Conservation (phyloP, 352 stramenopile species). For the Globisporangium emineosum region DNA sequence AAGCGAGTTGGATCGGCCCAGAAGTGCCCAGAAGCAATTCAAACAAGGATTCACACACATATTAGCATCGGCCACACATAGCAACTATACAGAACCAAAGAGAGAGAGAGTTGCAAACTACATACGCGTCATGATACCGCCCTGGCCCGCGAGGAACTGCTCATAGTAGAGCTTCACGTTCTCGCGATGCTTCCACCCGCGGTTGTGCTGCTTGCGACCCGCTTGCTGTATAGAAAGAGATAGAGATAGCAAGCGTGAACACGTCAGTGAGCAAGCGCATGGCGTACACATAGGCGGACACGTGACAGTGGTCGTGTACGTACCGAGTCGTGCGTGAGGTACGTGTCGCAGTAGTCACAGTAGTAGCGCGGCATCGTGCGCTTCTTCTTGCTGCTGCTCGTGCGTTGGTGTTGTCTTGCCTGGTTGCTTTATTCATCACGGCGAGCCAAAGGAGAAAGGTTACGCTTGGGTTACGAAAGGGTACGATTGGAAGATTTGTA, state of each 20-base stretch:
- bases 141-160: slow-evolving; percentile 76
- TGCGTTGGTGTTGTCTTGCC: not conserved
- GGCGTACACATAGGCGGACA: not conserved
- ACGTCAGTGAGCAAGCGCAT: not conserved
- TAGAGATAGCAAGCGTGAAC: slow-evolving; percentile 11
- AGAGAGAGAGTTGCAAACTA: not conserved
- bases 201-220: slow-evolving; percentile 92
- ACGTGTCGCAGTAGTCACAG: slow-evolving; percentile 94
- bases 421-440: not conserved
- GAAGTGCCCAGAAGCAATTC: too few relatives aligned
- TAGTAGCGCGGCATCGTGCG: slow-evolving; percentile 89
- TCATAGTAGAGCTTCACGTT: slow-evolving; percentile 95
- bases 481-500: not conserved
- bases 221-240: slow-evolving; percentile 58
- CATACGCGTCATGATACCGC: slow-evolving; percentile 76
- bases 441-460: not conserved
- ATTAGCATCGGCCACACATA: not conserved
- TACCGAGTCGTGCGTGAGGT: slow-evolving; percentile 93
- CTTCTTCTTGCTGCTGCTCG: not conserved
- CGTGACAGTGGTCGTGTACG: not conserved
- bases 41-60: slow-evolving; percentile 2
- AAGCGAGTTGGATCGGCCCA: too few relatives aligned
- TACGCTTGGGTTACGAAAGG: not conserved
- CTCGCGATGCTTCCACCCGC: slow-evolving; percentile 93
- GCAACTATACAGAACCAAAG: not conserved